Evolutionary conservation across 306 rosid species (phyloP).

Genomic region (Herpetospermum pedunculosum): DNA sequence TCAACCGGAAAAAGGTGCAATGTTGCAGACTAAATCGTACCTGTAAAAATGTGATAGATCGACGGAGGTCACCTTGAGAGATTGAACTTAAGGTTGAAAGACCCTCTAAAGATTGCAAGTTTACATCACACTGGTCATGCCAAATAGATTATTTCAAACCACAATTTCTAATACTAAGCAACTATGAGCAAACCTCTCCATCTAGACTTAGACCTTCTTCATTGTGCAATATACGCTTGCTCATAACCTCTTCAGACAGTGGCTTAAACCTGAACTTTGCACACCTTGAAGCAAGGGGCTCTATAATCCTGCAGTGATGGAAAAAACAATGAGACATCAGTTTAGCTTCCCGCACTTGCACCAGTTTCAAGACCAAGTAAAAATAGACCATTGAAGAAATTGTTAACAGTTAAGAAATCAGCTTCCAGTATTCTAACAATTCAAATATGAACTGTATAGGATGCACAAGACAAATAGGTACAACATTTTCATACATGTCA

Average conservation of each 20-base stretch:
- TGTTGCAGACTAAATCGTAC: slow-evolving; percentile 21
- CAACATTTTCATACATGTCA: not conserved
- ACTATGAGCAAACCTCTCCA: slow-evolving; percentile 40
- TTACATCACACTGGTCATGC: not conserved
- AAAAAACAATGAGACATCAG: not conserved
- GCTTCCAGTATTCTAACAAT: not conserved
- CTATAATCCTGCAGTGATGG: slow-evolving; percentile 58
- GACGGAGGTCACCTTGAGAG: slow-evolving; percentile 95
- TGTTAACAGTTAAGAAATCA: not conserved
- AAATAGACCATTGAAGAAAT: not conserved
- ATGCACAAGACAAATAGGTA: not conserved
- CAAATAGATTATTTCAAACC: not conserved
- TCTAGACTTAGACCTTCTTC: slow-evolving; percentile 85
- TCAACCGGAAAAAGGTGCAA: not conserved
- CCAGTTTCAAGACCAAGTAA: slow-evolving; percentile 1
- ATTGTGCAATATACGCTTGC: slow-evolving; percentile 49
- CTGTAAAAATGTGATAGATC: slow-evolving; percentile 93
- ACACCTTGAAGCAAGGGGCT: slow-evolving; percentile 96
- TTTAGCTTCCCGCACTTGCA: not conserved
- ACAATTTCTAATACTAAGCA: slow-evolving; percentile 4
- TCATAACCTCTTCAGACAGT: slow-evolving; percentile 81
- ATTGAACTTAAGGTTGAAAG: slow-evolving; percentile 72
- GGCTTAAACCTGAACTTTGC: slow-evolving; percentile 98
- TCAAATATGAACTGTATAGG: not conserved
- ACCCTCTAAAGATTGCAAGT: slow-evolving; percentile 33